phyloP scores from a whole-genome alignment of 2,329 filamentous ascomycete species.

The Kalmusia sp. region DNA sequence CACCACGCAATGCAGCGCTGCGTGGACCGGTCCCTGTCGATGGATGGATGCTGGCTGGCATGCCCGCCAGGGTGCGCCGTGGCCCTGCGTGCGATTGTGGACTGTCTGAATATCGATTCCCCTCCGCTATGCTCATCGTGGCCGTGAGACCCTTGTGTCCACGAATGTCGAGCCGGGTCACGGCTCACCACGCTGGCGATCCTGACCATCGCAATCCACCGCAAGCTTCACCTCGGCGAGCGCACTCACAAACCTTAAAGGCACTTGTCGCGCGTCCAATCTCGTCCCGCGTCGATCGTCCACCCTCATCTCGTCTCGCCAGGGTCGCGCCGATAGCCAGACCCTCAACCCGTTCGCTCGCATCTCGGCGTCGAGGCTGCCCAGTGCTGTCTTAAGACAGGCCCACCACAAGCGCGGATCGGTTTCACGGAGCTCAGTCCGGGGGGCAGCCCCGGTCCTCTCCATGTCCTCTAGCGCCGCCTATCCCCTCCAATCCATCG shows the following conservation, averaged over 20 bases:
- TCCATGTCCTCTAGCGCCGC: neutral
- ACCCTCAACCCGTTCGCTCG: constrained; percentile 5
- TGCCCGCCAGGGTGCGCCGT: neutral
- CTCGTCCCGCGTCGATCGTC: too few relatives aligned
- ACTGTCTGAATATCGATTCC: constrained; percentile 3
- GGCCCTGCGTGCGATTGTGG: constrained; percentile 3
- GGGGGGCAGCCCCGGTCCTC: constrained; percentile 4
- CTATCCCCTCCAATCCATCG: neutral
- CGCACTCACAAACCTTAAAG: too few relatives aligned
- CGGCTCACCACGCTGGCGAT: neutral
- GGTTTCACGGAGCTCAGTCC: neutral
- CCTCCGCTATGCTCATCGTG: neutral
- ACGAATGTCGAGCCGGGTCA: neutral
- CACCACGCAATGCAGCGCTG: neutral
- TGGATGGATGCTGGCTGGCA: neutral
- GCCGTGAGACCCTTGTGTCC: neutral
- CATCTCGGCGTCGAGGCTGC: constrained; percentile 2
- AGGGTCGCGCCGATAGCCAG: neutral
- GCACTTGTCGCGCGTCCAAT: too few relatives aligned
- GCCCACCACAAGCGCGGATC: neutral
- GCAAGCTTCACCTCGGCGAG: neutral
- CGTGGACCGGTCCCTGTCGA: neutral
- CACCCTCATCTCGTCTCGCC: neutral
- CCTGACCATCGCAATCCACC: constrained; percentile 2
- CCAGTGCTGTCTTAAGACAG: neutral